Percentiles rank a stretch among this genome's conserved stretches.
Conservation (phyloP, 1,284 basidiomycete genomes). For the Rugosomyces carneus region DNA sequence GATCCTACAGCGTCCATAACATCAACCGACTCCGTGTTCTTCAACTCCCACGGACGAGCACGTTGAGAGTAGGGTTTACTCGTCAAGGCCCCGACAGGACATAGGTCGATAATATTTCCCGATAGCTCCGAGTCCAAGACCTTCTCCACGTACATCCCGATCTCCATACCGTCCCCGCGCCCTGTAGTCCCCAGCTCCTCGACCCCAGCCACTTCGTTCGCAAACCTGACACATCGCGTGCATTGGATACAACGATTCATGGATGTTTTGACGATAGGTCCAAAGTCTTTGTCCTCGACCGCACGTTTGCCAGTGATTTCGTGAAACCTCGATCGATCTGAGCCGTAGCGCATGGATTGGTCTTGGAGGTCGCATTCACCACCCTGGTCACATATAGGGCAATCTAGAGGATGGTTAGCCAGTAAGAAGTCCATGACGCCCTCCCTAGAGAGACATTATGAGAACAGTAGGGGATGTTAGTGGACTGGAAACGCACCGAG, state of each 20-base stretch:
- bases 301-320: slow-evolving; percentile 98
- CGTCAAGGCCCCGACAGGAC: slow-evolving; percentile 95
- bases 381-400: slow-evolving; percentile 97
- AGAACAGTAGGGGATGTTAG: slow-evolving; percentile 3
- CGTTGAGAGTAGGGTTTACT: slow-evolving; percentile 98
- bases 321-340: slow-evolving; percentile 96
- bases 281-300: slow-evolving; percentile 97
- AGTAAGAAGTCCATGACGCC: slow-evolving; percentile 99
- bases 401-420: slow-evolving; percentile 96
- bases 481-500: slow-evolving; percentile 51
- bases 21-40: slow-evolving; percentile 96
- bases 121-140: slow-evolving; percentile 97
- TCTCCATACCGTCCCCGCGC: slow-evolving; percentile 97
- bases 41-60: slow-evolving; percentile 97
- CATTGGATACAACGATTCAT: slow-evolving; percentile 99
- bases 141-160: slow-evolving; percentile 98
- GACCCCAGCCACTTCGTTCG: slow-evolving; percentile 98
- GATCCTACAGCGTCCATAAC: slow-evolving; percentile 98
- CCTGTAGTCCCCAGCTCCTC: slow-evolving; percentile 97
- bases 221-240: slow-evolving; percentile 97
- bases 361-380: slow-evolving; percentile 99
- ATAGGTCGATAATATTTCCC: slow-evolving; percentile 96
- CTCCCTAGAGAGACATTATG: slow-evolving; percentile 52
- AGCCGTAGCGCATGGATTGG: slow-evolving; percentile 99
- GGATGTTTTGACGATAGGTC: slow-evolving; percentile 96